Percentiles rank a stretch among this genome's conserved stretches.
phyloP scores from a whole-genome alignment of 208 protist species.

The Acanthamoeba royreba region DNA sequence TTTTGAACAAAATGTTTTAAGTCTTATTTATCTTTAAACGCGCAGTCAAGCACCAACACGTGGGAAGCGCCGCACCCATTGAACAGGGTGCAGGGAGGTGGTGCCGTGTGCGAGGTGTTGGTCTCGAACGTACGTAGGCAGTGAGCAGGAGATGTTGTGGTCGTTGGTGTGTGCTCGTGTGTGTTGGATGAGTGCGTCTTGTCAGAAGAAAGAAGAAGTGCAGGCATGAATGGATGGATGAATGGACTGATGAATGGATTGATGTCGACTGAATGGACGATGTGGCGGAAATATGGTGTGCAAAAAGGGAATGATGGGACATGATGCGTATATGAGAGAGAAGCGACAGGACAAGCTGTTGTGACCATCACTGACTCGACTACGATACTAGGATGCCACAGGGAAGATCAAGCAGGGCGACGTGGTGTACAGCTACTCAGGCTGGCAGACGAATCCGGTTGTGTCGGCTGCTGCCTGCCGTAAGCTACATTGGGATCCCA shows the following conservation, averaged over 20 bases:
- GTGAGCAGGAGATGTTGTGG: too few species aligned
- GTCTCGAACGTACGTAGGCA: not conserved
- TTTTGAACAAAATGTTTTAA: not conserved
- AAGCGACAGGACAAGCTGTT: too few species aligned
- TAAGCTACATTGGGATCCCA: conserved; percentile 28
- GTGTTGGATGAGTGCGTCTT: too few species aligned
- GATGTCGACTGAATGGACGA: too few species aligned
- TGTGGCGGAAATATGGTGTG: too few species aligned
- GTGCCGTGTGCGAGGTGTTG: not conserved
- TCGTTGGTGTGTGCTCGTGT: too few species aligned
- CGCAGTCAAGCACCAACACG: not conserved
- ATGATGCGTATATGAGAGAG: too few species aligned
- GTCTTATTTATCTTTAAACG: not conserved
- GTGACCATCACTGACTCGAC: too few species aligned
- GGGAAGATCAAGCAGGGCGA: conserved; percentile 24
- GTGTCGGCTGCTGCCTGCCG: not conserved
- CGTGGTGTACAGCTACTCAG: not conserved
- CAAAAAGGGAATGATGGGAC: too few species aligned
- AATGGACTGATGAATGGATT: too few species aligned
- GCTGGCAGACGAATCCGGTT: not conserved
- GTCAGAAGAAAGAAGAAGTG: too few species aligned
- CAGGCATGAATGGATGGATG: too few species aligned
- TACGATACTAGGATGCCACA: conserved; percentile 9
- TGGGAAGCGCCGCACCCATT: conserved; percentile 2
- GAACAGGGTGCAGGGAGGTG: not conserved